Conservation (phyloP, 371 early-diverging fungal species). For the Gilbertella persicaria region DNA sequence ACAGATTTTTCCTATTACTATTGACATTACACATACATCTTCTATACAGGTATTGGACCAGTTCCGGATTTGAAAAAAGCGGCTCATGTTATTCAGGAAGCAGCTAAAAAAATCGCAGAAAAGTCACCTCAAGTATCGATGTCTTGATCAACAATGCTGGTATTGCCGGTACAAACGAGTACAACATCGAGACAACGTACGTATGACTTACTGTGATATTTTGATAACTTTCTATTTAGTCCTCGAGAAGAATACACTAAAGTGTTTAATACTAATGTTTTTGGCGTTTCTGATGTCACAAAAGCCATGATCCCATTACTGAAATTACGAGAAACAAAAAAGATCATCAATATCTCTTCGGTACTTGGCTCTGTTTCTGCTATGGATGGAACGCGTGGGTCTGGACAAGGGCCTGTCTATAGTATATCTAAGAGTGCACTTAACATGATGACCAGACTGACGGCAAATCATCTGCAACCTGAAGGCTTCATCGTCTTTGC, state of each 20-base stretch:
- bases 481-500: constrained; percentile 27
- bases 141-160: background rate
- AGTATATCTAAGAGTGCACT: constrained; percentile 34
- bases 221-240: no score
- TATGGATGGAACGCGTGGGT: background rate
- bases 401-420: constrained; percentile 3
- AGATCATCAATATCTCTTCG: constrained; percentile 34
- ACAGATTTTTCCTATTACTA: no score
- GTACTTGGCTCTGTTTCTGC: constrained; percentile 21
- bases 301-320: constrained; percentile 25
- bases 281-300: constrained; percentile 11
- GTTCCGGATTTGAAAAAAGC: background rate
- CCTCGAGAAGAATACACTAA: no score
- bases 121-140: background rate
- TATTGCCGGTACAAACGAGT: background rate
- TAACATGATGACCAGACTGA: constrained; percentile 27
- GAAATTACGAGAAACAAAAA: constrained; percentile 17
- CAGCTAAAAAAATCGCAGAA: background rate
- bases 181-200: no score
- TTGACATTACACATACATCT: no score
- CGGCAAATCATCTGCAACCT: constrained; percentile 11
- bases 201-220: no score
- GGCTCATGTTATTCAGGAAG: background rate
- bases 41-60: no score
- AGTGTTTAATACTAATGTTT: constrained; percentile 11